These are phyloP conservation scores for Flaveria linearis DNA, from an alignment of 129 eudicot genomes.

Conservation along the genomic window DNA sequence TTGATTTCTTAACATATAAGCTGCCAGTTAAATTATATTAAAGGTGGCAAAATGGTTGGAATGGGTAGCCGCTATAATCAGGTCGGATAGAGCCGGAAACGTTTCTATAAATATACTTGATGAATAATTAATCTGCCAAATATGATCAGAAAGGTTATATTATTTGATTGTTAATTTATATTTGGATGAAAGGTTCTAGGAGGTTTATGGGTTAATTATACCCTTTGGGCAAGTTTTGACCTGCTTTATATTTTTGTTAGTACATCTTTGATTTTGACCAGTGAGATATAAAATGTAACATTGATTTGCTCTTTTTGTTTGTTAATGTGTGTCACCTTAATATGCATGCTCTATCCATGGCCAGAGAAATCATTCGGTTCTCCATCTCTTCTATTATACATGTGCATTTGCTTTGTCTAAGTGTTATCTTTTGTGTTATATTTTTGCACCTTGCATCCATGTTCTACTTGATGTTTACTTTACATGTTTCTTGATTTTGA, in stretches of 20 bases:
- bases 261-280: too few species aligned
- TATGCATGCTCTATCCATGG: slow-evolving; percentile 9
- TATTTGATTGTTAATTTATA: not conserved
- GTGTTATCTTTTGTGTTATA: too few species aligned
- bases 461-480: too few species aligned
- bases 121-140: not conserved
- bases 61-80: not conserved
- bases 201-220: not conserved
- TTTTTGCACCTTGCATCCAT: too few species aligned
- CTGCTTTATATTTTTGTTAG: too few species aligned
- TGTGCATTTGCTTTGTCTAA: too few species aligned
- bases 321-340: not conserved
- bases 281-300: too few species aligned
- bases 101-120: too few species aligned
- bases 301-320: not conserved
- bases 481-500: too few species aligned
- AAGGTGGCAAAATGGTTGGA: not conserved
- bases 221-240: not conserved
- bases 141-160: not conserved
- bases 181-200: not conserved
- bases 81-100: not conserved
- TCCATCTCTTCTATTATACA: not conserved
- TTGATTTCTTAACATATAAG: slow-evolving; percentile 13
- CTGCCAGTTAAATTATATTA: not conserved
- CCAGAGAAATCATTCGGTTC: not conserved